A percentile compares a stretch with the other conserved stretches of the same genome.
phyloP scores from a whole-genome alignment of 2,329 filamentous ascomycete species.

The Diaporthe destruens region DNA sequence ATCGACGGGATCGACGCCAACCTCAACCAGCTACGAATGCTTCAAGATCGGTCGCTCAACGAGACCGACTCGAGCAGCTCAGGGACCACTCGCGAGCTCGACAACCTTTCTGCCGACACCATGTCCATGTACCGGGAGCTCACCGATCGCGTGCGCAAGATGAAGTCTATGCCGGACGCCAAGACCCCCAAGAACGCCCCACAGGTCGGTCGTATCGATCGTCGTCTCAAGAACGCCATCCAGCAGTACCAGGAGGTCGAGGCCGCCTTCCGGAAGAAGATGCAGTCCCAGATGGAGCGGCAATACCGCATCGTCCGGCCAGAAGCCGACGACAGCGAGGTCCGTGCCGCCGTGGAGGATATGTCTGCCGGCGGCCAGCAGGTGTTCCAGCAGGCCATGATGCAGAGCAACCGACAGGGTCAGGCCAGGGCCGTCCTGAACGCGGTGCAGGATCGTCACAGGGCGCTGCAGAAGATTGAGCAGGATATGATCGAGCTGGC shows the following conservation, averaged over 20 bases:
- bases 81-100: slow-evolving; percentile 76
- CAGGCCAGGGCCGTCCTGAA: slow-evolving; percentile 83
- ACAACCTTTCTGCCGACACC: slow-evolving; percentile 80
- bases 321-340: slow-evolving; percentile 82
- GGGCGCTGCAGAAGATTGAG: slow-evolving; percentile 92
- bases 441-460: slow-evolving; percentile 86
- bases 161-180: slow-evolving; percentile 86
- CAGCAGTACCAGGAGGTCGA: slow-evolving; percentile 86
- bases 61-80: slow-evolving; percentile 79
- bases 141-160: slow-evolving; percentile 80
- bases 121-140: slow-evolving; percentile 86
- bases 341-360: slow-evolving; percentile 82
- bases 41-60: slow-evolving; percentile 79
- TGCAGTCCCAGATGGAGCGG: slow-evolving; percentile 85
- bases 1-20: slow-evolving; percentile 81
- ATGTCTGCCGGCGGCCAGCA: slow-evolving; percentile 77
- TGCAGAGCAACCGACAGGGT: slow-evolving; percentile 83
- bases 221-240: slow-evolving; percentile 84
- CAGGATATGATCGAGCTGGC: slow-evolving; percentile 88
- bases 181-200: slow-evolving; percentile 78
- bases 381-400: slow-evolving; percentile 88
- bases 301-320: slow-evolving; percentile 92
- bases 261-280: slow-evolving; percentile 81
- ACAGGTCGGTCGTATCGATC: slow-evolving; percentile 85
- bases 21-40: slow-evolving; percentile 76